These are phyloP conservation scores for Leavenworthia alabamica DNA, from an alignment of 345 rosid species.

Conservation along the genomic window DNA sequence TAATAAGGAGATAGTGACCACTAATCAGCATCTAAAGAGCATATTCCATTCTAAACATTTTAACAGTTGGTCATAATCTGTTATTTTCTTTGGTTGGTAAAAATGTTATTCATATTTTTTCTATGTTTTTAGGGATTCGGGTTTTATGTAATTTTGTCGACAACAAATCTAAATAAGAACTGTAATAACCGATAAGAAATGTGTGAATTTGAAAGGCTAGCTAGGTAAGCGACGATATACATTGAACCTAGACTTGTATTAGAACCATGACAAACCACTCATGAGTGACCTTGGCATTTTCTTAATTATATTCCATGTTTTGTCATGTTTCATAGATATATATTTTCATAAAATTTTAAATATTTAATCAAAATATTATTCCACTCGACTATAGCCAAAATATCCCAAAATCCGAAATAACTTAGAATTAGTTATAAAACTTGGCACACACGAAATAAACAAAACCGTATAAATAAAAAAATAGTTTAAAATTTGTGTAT, in stretches of 20 bases:
- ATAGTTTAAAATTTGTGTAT: too few relatives aligned
- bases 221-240: neutral
- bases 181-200: slow-evolving; percentile 5
- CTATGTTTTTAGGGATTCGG: too few relatives aligned
- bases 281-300: neutral
- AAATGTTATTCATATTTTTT: too few relatives aligned
- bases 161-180: neutral
- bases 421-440: neutral
- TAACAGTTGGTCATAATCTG: neutral
- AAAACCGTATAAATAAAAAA: too few relatives aligned
- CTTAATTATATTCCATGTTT: neutral
- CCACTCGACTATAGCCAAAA: neutral
- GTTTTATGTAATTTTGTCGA: neutral
- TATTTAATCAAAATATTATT: too few relatives aligned
- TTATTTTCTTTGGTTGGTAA: neutral
- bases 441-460: neutral
- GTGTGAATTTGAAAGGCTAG: slow-evolving; percentile 8
- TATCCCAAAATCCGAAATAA: too few relatives aligned
- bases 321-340: neutral
- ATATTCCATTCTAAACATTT: slow-evolving; percentile 9
- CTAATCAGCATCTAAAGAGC: neutral
- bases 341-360: neutral
- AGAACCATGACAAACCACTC: neutral
- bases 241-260: slow-evolving; percentile 18
- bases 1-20: neutral